Evolutionary conservation across 2,329 filamentous ascomycete genomes (phyloP).

Genomic region (Chaetomium strumarium): DNA sequence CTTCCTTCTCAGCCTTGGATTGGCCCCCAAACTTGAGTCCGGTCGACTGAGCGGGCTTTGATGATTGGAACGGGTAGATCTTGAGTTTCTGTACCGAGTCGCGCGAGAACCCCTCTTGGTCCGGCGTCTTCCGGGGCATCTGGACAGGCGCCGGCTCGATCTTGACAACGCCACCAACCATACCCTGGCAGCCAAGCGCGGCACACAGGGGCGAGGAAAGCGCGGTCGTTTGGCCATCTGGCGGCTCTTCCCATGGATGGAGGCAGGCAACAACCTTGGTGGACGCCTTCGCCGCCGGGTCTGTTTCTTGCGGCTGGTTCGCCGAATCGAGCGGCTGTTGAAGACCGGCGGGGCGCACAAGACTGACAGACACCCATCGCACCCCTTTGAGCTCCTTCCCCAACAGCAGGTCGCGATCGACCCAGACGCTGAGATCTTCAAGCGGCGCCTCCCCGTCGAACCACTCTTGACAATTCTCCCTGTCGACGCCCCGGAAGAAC

Average conservation of each 20-base stretch:
- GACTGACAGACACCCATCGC: slow-evolving; percentile 73
- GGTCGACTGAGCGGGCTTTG: slow-evolving; percentile 49
- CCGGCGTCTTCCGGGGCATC: slow-evolving; percentile 53
- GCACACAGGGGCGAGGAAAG: slow-evolving; percentile 73
- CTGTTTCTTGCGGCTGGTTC: slow-evolving; percentile 62
- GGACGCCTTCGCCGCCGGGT: slow-evolving; percentile 49
- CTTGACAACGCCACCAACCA: slow-evolving; percentile 82
- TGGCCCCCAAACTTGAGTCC: slow-evolving; percentile 84
- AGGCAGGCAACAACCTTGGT: slow-evolving; percentile 71
- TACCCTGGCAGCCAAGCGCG: slow-evolving; percentile 61
- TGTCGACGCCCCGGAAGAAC: slow-evolving; percentile 76
- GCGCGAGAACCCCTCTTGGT: slow-evolving; percentile 35
- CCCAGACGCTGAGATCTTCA: slow-evolving; percentile 68
- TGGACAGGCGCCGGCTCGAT: slow-evolving; percentile 75
- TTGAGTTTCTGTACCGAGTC: slow-evolving; percentile 53
- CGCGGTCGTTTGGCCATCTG: slow-evolving; percentile 72
- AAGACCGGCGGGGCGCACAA: slow-evolving; percentile 76
- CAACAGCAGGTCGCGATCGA: slow-evolving; percentile 71
- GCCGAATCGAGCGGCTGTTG: slow-evolving; percentile 64
- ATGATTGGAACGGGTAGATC: slow-evolving; percentile 69
- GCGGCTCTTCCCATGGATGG: slow-evolving; percentile 76
- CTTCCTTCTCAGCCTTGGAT: slow-evolving; percentile 75
- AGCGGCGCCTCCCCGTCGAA: slow-evolving; percentile 63
- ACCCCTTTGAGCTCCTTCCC: slow-evolving; percentile 69
- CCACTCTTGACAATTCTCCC: slow-evolving; percentile 62